A percentile compares a stretch with the other conserved stretches of the same genome.
phyloP scores from a whole-genome alignment of 257 asterid genomes.

The Solanum virginianum region DNA sequence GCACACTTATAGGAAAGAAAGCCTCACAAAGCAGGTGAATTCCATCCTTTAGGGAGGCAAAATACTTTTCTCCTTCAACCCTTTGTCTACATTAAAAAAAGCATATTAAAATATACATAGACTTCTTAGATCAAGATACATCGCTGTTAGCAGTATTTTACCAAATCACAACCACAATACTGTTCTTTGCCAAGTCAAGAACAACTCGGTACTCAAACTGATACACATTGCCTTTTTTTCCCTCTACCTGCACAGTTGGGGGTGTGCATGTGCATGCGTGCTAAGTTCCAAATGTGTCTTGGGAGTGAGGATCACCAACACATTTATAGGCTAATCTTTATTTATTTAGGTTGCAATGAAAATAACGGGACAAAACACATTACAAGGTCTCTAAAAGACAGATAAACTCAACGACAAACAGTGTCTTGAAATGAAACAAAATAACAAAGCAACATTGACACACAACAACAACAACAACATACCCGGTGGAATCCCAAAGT shows the following conservation, averaged over 20 bases:
- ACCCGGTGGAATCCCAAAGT: no score
- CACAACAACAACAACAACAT: no score
- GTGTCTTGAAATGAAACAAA: background rate
- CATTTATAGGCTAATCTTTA: background rate
- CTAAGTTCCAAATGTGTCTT: background rate
- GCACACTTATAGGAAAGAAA: background rate
- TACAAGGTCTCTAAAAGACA: background rate
- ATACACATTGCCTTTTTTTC: background rate
- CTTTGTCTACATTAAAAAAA: background rate
- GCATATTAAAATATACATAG: background rate
- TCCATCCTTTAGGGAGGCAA: background rate
- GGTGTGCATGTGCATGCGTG: accelerated
- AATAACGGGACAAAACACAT: background rate
- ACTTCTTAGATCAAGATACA: background rate
- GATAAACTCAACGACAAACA: background rate
- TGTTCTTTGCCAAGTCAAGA: background rate
- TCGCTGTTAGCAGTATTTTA: background rate
- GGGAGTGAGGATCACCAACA: background rate
- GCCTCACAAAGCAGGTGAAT: background rate
- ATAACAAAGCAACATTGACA: background rate
- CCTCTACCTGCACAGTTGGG: background rate
- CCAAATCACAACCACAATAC: background rate
- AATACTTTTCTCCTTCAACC: no score
- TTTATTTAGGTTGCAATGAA: background rate
- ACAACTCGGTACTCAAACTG: background rate